Base-by-base conservation (phyloP, 305 asterid species). In the Rubia tinctorum region DNA sequence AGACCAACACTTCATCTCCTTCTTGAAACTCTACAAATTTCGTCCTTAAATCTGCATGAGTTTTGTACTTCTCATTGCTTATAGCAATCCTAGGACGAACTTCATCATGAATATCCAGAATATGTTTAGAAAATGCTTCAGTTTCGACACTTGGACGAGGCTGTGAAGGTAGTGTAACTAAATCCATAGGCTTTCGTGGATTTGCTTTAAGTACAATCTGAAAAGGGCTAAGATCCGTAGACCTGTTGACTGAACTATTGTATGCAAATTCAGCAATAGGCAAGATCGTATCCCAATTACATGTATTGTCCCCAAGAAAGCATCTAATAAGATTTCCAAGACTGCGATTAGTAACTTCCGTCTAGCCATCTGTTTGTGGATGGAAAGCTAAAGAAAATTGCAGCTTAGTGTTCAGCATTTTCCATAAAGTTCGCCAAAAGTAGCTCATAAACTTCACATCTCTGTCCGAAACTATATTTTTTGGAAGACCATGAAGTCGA, bases 151-250 rank as follows among this genome's bases (percentile, higher is more conserved):
- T 71, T 42, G 34, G 34, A 30, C 34, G 34, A 30, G 34, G 2
- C 34, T 30, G 34, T 30, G 44, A 72, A 44, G 69, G 61, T 53
- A 47, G 13, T 18, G 80, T 27, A 53, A 61, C 69, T 27, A 79
- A 45, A 60, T 79, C 73, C 23, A 79, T 27, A 4, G 70, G 71
- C 44, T 13, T 69, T 11, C 17, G 20, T 13, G 73, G 72, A 69
- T 61, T 25, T 17, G 13, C 56, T 12, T 69, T 56, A 67, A 30
- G 37, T 12, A 79, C 47, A 56, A 61, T 39, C 34, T 79, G 76
- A 79, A 66, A 74, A 27, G 67, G 44, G 40, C 66, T 66, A 8
- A 39, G 6, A 0, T 72, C 67, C n/a, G 56, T 74, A 11, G 66
- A 65, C 39, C 61, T 22, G 23, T 47, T 66, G 1, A 34, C 7